phyloP scores from a whole-genome alignment of 768 basidiomycete genomes.

The Pholiota conissans region DNA sequence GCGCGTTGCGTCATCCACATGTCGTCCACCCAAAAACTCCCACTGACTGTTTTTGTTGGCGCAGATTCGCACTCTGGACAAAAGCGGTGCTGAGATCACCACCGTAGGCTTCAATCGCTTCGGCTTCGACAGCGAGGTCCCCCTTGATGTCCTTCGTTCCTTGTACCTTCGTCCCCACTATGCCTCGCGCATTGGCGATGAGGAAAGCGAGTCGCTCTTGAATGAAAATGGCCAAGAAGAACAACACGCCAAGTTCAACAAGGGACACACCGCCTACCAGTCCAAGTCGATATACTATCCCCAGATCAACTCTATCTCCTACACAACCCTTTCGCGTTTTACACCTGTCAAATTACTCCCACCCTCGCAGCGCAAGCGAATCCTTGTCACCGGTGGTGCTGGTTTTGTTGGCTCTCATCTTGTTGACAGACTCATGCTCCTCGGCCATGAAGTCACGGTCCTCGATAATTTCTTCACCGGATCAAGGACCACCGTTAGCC shows the following conservation, averaged over 20 bases:
- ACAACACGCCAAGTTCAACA: constrained; percentile 55
- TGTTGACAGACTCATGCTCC: constrained; percentile 95
- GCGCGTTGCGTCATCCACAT: not conserved
- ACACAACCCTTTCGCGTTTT: constrained; percentile 89
- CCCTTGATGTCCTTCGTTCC: constrained; percentile 79
- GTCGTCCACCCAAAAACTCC: not conserved
- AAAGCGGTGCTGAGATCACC: constrained; percentile 71
- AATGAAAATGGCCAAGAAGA: constrained; percentile 41
- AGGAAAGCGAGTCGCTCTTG: constrained; percentile 30
- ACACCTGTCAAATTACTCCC: constrained; percentile 90
- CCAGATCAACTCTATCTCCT: constrained; percentile 80
- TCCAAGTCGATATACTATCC: constrained; percentile 88
- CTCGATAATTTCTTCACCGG: constrained; percentile 99
- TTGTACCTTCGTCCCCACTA: constrained; percentile 88
- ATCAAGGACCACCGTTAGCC: constrained; percentile 92
- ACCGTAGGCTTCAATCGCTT: constrained; percentile 85
- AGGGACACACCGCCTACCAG: constrained; percentile 56
- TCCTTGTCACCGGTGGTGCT: constrained; percentile 95
- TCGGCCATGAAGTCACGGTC: constrained; percentile 97
- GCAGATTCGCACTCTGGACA: constrained; percentile 69
- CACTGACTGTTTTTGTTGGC: constrained; percentile 16
- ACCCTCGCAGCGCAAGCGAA: constrained; percentile 75
- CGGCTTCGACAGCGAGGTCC: constrained; percentile 86
- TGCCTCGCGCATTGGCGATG: constrained; percentile 42
- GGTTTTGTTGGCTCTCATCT: constrained; percentile 99